A percentile compares a stretch with the other conserved stretches of the same genome.
Evolutionary conservation across 2,329 filamentous ascomycete species (phyloP).

Genomic region (Cucurbitaria berberidis): DNA sequence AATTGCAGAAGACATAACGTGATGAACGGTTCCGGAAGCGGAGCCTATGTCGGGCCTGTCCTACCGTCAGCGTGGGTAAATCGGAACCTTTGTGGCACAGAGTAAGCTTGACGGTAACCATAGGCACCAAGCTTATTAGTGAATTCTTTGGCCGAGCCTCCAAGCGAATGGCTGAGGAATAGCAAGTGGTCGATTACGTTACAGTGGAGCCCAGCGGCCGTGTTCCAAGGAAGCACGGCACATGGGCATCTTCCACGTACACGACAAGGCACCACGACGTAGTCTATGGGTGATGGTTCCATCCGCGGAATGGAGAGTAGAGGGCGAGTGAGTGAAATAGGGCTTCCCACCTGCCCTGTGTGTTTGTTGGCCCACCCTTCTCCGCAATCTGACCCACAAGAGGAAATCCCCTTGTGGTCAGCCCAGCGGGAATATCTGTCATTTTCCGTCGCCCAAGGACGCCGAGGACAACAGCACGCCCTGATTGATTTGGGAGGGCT

Average conservation of each 20-base stretch:
- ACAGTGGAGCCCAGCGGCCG: conserved; percentile 41
- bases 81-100: conserved; percentile 34
- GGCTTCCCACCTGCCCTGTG: background rate
- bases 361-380: background rate
- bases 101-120: conserved; percentile 48
- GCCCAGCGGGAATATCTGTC: conserved; percentile 14
- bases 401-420: too few relatives aligned
- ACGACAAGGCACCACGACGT: conserved; percentile 10
- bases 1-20: too few relatives aligned
- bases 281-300: conserved; percentile 6
- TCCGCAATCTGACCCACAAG: background rate
- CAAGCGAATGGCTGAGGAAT: conserved; percentile 32
- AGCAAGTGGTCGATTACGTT: conserved; percentile 34
- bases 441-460: conserved; percentile 24
- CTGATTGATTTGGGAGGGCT: conserved; percentile 21
- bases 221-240: conserved; percentile 25
- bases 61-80: conserved; percentile 37
- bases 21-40: conserved; percentile 13
- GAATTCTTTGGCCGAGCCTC: conserved; percentile 25
- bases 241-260: conserved; percentile 26
- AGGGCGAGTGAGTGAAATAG: too few relatives aligned
- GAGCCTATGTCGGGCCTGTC: conserved; percentile 11
- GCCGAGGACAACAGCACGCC: conserved; percentile 18
- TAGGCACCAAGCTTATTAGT: conserved; percentile 42
- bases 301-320: background rate